Base-by-base conservation (phyloP, 352 stramenopile genomes). In the Stephanocyclus meneghinianus region DNA sequence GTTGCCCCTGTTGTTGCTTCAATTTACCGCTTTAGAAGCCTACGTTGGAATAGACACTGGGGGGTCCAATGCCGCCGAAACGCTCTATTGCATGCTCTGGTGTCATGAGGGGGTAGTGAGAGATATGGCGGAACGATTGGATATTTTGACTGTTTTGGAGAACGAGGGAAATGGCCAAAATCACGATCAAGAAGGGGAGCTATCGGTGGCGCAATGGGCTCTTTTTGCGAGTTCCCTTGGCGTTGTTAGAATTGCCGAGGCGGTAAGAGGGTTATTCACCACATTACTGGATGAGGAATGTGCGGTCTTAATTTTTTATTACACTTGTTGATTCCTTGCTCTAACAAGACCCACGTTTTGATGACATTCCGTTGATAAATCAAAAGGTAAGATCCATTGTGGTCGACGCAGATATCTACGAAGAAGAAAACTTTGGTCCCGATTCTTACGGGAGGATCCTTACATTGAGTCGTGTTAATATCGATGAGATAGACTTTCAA, bases 381-480 rank as follows among this genome's bases (percentile, higher is more conserved):
- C 35, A 4, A 40, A 40, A 40, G 35, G 35, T 40, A 40, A 92
- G 95, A 40, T 91, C 92, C 60, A 90, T 94, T 9, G 91, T 96
- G 45, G 75, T 97, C 2, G 94, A 95, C 47, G 96, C 94, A 16
- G 95, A 98, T 84, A 97, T 98, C 78, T 98, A 97, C 81, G 95
- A 98, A 74, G 96, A 98, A 81, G 96, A 98, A 80, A 95, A 98
- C 85, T 98, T 98, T 76, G 94, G 91, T 13, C 89, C 76, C 13
- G 48, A 67, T 42, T 51, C 76, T 61, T 67, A 76, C 50, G 67
- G 59, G 18, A 53, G 88, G 11, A 64, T 32, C 10, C n/a, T 50
- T 51, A 51, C 6, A 57, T 29, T 26, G 44, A 53, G 32, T n/a
- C 45, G 53, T 30, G 66, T 50, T 47, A 29, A 64, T 5, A 64